Base-by-base conservation (phyloP, 2,329 filamentous ascomycete species). In the Coniella vitis region DNA sequence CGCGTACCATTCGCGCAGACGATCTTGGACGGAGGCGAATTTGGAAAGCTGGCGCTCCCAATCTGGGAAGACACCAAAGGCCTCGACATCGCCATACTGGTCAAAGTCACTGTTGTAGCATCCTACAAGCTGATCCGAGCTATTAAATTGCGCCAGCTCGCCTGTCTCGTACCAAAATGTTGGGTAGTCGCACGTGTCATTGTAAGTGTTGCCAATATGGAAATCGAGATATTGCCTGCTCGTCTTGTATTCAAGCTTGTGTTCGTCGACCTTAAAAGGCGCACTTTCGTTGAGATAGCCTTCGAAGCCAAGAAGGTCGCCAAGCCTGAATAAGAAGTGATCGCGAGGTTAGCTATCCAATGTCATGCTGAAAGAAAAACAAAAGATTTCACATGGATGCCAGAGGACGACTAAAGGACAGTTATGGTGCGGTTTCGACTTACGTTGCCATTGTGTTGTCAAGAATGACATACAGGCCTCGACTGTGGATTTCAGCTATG, bases 11-110 rank as follows among this genome's bases (percentile, higher is more conserved):
- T 83, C 79, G 47, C 81, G 72, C 8, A 84, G 66, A 58, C 80
- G 79, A 60, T 84, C 80, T 61, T 84, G 80, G 2, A 83, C 80
- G 43, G 75, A 79, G 41, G 79, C 78, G 62, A 84, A 84, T 54
- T 83, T 83, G 14, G 78, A 73, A 29, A 84, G 68, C 57, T 84
- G 77, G 59, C 77, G 75, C 55, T 80, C 69, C 73, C 76, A 83
- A 57, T 82, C 77, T 0, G 79, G 76, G 51, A 75, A 83, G 14
- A 78, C 73, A 55, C 79, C 80, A 53, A 83, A 82, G 42, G 78
- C 78, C 60, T 78, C 76, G 21, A 74, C 75, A 54, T 83, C 79
- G 45, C 80, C 79, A 54, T 77, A 83, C 62, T 62, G 74, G 57
- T 83, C 76, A 54, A 81, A 83, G 37, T 83, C 79, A 53, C 76